These are phyloP conservation scores for Kurtzmaniella quercitrusa DNA, from an alignment of 1,139 yeast species.

Conservation along the genomic window DNA sequence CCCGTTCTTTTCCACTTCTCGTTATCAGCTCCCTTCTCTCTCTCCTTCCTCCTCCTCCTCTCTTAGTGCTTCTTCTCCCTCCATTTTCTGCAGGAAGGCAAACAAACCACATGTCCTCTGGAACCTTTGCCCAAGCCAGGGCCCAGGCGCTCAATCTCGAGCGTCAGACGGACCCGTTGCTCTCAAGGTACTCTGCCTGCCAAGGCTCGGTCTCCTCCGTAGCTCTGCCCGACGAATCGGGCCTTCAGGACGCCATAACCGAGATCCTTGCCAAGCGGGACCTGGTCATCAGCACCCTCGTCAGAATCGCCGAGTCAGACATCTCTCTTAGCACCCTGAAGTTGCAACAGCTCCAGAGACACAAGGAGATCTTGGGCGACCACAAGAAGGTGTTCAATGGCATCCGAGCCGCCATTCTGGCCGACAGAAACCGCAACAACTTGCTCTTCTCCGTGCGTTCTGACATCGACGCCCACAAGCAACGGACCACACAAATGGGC, in stretches of 20 bases:
- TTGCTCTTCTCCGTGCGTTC: conserved; percentile 70
- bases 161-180: conserved; percentile 37
- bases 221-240: conserved; percentile 53
- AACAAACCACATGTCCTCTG: conserved; percentile 40
- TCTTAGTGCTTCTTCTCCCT: no score
- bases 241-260: conserved; percentile 49
- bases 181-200: conserved; percentile 32
- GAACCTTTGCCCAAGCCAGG: conserved; percentile 36
- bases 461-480: conserved; percentile 64
- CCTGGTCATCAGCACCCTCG: conserved; percentile 27
- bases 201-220: conserved; percentile 21
- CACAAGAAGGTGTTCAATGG: conserved; percentile 62
- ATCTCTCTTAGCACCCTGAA: conserved; percentile 64
- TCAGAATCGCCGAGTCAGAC: conserved; percentile 52
- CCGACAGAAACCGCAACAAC: conserved; percentile 73
- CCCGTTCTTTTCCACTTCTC: no score
- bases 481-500: conserved; percentile 23
- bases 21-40: no score
- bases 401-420: conserved; percentile 55
- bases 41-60: no score
- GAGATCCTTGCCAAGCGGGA: conserved; percentile 31
- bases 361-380: conserved; percentile 69
- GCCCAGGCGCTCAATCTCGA: conserved; percentile 37
- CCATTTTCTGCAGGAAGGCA: no score
- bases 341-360: conserved; percentile 78